phyloP scores from a whole-genome alignment of 2,329 filamentous ascomycete genomes.

The Achaetomium macrosporum region DNA sequence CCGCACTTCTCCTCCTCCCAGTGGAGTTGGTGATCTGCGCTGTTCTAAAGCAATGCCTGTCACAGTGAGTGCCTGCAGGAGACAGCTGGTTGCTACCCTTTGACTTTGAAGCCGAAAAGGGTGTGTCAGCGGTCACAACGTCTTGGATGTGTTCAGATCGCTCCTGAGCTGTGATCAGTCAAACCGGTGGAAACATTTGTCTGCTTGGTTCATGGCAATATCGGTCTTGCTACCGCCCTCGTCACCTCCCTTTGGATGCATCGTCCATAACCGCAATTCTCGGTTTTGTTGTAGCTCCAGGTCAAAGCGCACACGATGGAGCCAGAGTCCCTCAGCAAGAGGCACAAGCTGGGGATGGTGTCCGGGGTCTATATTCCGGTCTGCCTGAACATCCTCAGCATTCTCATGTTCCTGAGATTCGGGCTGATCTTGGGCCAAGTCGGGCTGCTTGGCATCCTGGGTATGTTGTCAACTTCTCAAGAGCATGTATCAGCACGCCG shows the following conservation, averaged over 20 bases:
- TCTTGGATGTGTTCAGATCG: not conserved
- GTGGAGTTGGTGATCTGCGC: slow-evolving; percentile 13
- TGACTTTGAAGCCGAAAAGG: slow-evolving; percentile 5
- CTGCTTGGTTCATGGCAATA: not conserved
- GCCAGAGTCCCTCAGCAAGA: slow-evolving; percentile 31
- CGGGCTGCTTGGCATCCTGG: slow-evolving; percentile 73
- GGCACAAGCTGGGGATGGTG: slow-evolving; percentile 66
- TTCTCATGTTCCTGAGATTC: slow-evolving; percentile 88
- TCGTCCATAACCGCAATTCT: not conserved
- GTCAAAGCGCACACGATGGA: slow-evolving; percentile 28
- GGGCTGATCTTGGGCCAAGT: slow-evolving; percentile 77
- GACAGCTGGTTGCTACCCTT: not conserved
- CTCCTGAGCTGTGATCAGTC: not conserved
- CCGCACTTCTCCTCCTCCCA: not conserved
- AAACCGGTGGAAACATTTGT: not conserved
- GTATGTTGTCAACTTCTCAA: slow-evolving; percentile 39
- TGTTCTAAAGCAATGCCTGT: slow-evolving; percentile 8
- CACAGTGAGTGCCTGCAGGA: slow-evolving; percentile 10
- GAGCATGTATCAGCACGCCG: not conserved
- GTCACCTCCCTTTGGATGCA: not conserved
- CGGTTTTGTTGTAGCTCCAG: not conserved
- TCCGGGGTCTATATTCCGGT: slow-evolving; percentile 82
- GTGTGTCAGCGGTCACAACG: slow-evolving; percentile 2
- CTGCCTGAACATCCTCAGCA: slow-evolving; percentile 82
- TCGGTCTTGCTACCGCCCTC: not conserved